Evolutionary conservation across 2,329 filamentous ascomycete genomes (phyloP).

Genomic region (Bipolaris victoriae): DNA sequence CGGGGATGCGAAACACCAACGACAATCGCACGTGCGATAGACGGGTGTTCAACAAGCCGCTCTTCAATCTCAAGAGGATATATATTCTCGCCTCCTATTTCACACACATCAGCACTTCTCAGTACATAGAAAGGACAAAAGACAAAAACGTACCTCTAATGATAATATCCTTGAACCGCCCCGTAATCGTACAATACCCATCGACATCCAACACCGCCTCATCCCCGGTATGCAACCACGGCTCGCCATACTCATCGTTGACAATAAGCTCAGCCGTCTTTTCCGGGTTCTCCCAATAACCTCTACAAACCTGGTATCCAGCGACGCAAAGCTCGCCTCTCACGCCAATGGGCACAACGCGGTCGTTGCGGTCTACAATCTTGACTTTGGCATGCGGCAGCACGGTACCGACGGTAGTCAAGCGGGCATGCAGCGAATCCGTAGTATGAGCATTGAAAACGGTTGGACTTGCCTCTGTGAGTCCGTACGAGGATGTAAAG

Average conservation of each 20-base stretch:
- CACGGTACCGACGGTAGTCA: conserved; percentile 76
- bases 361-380: conserved; percentile 72
- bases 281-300: conserved; percentile 70
- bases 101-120: background rate
- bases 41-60: conserved; percentile 68
- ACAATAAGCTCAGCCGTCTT: conserved; percentile 76
- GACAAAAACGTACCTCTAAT: conserved; percentile 62
- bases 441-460: conserved; percentile 81
- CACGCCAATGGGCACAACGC: conserved; percentile 69
- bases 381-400: conserved; percentile 78
- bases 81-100: conserved; percentile 50
- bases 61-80: conserved; percentile 78
- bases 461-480: conserved; percentile 80
- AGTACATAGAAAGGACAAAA: background rate
- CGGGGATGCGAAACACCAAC: conserved; percentile 72
- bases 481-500: conserved; percentile 63
- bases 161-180: conserved; percentile 80
- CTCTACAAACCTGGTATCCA: conserved; percentile 75
- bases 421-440: conserved; percentile 69
- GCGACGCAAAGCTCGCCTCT: conserved; percentile 78
- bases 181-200: conserved; percentile 73
- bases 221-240: conserved; percentile 51
- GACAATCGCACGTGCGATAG: conserved; percentile 69
- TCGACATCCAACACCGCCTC: conserved; percentile 49
- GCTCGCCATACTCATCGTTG: conserved; percentile 64